Base-by-base conservation (phyloP, 768 basidiomycete genomes). In the Psilocybe cubensis region DNA sequence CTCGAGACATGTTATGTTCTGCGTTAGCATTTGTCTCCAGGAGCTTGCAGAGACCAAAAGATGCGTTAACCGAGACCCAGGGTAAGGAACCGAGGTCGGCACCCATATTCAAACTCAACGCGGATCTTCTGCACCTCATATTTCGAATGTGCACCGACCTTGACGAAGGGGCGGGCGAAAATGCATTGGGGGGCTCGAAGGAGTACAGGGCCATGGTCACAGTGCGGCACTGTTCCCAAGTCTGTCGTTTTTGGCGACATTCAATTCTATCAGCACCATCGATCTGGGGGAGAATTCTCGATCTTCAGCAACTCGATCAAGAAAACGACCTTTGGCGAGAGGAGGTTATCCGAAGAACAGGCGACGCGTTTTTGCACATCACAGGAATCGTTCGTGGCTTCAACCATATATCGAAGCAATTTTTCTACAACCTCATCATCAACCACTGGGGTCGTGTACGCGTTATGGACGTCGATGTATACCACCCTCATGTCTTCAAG, bases 271-370 rank as follows among this genome's bases (percentile, higher is more conserved):
- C 43, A 3, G 45, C 53, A 2, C 3, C 53, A 3, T 45, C 44
- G 21, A 23, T 54, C 5, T 54, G 53, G 53, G 53, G 18, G 4
- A 54, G 29, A 38, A 12, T 18, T n/a, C 18, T 54, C 21, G 44
- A 54, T 12, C 43, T 54, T 3, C 42, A 35, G 27, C 17, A 20
- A 14, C 43, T 54, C 9, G 27, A 54, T 17, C 43, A 54, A 21
- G 31, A 35, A 8, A 29, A 12, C 4, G 21, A 38, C 5, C 1
- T 21, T 3, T 54, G 53, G 53, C 45, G 43, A 33, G n/a, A 44
- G 12, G 53, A 54, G 18, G 44, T 54, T 23, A 21, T 54, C 6
- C 43, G 42, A 12, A 29, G 53, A 29, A 54, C 43, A 21, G 43
- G 44, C 4, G 27, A 54, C 17, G 27, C 43, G 4, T 18, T 35